Percentiles rank a stretch among this genome's conserved stretches.
These are phyloP conservation scores for Lavandula angustifolia DNA, from an alignment of 257 asterid species.

Conservation along the genomic window DNA sequence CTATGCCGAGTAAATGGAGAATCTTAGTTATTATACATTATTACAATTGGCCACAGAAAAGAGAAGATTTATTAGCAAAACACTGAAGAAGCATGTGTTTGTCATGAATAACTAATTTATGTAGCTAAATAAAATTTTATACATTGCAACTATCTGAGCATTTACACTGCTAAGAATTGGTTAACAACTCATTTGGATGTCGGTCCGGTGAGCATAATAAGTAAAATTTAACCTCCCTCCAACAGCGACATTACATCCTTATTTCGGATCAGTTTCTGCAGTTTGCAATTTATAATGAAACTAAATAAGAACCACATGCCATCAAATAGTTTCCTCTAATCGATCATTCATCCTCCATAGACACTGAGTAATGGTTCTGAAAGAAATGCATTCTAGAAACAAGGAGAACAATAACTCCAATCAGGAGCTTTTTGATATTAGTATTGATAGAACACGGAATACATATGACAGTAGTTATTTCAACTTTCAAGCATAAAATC, in stretches of 20 bases:
- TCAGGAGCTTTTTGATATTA: not conserved
- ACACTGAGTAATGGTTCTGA: not conserved
- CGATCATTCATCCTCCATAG: not conserved
- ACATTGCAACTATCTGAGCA: not conserved
- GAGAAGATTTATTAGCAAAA: not conserved
- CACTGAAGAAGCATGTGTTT: not conserved
- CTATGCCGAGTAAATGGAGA: conserved; percentile 5
- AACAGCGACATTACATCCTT: not conserved
- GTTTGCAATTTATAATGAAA: not conserved
- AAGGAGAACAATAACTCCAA: conserved; percentile 12
- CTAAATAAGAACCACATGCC: not conserved
- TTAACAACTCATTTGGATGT: not conserved
- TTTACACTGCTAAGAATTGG: not conserved
- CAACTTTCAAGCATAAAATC: not conserved
- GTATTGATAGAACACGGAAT: not conserved
- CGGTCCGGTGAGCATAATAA: not conserved
- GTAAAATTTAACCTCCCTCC: conserved; percentile 10
- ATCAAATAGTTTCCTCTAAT: not conserved
- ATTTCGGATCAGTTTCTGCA: not conserved
- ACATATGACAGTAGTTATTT: conserved; percentile 2
- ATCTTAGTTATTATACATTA: not conserved
- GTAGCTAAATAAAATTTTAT: not conserved
- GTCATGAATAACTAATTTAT: not conserved
- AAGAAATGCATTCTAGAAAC: conserved; percentile 16
- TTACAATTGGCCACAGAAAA: not conserved